Conservation (phyloP, 441 rosid species). For the Gossypium schwendimanii region DNA sequence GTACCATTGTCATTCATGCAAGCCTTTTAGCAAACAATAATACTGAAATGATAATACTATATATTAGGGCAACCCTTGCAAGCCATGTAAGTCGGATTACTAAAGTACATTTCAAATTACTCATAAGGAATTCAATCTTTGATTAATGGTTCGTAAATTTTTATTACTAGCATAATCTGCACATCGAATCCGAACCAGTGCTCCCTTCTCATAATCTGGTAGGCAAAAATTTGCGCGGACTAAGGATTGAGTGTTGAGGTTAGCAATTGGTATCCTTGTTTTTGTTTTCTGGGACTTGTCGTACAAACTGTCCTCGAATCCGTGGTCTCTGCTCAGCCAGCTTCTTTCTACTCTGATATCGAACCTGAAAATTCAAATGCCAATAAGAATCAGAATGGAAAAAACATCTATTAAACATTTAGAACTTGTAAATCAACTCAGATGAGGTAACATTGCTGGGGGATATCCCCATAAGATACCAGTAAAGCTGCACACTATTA, state of each 20-base stretch:
- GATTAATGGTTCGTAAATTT: not conserved
- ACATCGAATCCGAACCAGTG: conserved; percentile 4
- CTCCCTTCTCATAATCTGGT: conserved; percentile 8
- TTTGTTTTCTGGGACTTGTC: conserved; percentile 24
- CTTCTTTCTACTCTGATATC: conserved; percentile 50
- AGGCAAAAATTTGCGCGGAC: not conserved
- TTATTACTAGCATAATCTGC: conserved; percentile 5
- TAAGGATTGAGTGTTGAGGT: conserved; percentile 2
- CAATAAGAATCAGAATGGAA: not conserved
- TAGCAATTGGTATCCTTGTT: conserved; percentile 17
- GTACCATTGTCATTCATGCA: not conserved
- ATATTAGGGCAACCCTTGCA: conserved; percentile 1
- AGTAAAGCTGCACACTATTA: not conserved
- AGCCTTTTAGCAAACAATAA: conserved; percentile 4
- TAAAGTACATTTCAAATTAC: conserved; percentile 12
- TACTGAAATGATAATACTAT: not conserved
- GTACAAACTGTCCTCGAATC: conserved; percentile 43
- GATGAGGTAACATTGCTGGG: not conserved
- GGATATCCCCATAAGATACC: not conserved
- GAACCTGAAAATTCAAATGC: conserved; percentile 28
- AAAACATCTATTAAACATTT: not conserved
- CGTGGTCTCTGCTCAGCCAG: conserved; percentile 51
- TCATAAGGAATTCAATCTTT: not conserved
- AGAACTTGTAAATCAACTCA: conserved; percentile 9
- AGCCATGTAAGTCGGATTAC: not conserved